These are phyloP conservation scores for Colletotrichum sp. DNA, from an alignment of 2,329 filamentous ascomycete genomes.

Conservation along the genomic window DNA sequence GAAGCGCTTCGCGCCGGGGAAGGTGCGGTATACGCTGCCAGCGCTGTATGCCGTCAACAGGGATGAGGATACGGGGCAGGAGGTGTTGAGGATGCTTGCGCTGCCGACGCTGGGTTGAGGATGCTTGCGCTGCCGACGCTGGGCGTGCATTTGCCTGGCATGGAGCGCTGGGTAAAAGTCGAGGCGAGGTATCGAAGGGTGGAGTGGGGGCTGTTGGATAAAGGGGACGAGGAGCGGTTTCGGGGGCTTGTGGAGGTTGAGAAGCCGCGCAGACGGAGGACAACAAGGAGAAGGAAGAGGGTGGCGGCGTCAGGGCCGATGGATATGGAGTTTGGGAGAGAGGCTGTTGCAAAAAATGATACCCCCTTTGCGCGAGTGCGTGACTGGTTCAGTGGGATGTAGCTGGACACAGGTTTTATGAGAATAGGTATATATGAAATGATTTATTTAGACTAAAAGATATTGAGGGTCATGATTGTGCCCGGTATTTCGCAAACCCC, in stretches of 20 bases:
- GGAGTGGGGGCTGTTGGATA: constrained; percentile 43
- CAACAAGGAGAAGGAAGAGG: neutral
- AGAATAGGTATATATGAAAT: neutral
- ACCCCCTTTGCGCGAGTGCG: neutral
- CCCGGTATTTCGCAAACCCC: neutral
- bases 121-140: constrained; percentile 62
- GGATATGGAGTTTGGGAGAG: neutral
- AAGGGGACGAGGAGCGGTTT: neutral
- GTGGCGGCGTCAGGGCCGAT: neutral
- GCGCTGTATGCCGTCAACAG: constrained; percentile 54
- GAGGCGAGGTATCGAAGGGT: constrained; percentile 57
- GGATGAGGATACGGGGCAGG: constrained; percentile 2
- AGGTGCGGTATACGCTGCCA: constrained; percentile 60
- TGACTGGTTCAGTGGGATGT: neutral
- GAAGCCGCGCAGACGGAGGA: neutral
- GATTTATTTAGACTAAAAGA: neutral
- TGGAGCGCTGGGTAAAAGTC: constrained; percentile 54
- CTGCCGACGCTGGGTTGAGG: constrained; percentile 38
- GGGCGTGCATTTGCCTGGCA: constrained; percentile 48
- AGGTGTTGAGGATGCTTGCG: constrained; percentile 49
- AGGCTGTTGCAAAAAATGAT: neutral
- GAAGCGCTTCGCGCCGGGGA: constrained; percentile 56
- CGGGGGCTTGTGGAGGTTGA: neutral
- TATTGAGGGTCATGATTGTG: neutral
- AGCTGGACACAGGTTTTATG: neutral